Conservation (phyloP, 495 filamentous ascomycete genomes). For the Talaromyces wortmannii region DNA sequence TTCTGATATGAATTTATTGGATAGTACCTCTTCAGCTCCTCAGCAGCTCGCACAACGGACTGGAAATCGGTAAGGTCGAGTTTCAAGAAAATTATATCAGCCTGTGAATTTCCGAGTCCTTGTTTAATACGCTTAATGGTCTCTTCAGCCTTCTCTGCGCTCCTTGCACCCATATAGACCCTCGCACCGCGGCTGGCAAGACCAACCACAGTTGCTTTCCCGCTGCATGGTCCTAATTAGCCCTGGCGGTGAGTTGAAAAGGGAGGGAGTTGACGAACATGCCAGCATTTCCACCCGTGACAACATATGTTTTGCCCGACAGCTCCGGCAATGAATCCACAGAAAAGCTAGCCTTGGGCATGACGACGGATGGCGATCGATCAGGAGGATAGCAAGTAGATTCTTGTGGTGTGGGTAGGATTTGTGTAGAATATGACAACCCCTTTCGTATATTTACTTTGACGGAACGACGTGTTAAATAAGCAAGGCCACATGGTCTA, state of each 20-base stretch:
- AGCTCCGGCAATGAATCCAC: neutral
- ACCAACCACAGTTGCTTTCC: neutral
- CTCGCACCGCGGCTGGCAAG: neutral
- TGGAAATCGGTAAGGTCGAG: neutral
- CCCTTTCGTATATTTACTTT: no score
- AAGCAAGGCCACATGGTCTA: no score
- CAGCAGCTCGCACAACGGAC: neutral
- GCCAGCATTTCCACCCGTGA: neutral
- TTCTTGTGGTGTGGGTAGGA: neutral
- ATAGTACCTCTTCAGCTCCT: neutral
- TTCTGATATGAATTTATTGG: neutral
- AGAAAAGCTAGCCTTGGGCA: neutral
- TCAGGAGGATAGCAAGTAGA: neutral
- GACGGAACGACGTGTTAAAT: no score
- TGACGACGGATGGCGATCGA: neutral
- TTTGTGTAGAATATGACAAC: neutral
- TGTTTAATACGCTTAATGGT: neutral
- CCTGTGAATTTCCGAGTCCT: neutral
- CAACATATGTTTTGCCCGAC: neutral
- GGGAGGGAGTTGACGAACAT: neutral
- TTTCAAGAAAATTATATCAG: neutral
- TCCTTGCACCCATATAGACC: neutral
- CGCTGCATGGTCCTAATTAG: neutral
- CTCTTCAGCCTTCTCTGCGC: neutral
- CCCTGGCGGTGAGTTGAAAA: neutral